These are phyloP conservation scores for apple (Malus domestica) DNA, from an alignment of 306 rosid species.

Conservation along the genomic window ASM211411v1 NC_041803.1:19010501-19011000, in stretches of 20 bases:
- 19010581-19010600: background rate
- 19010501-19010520: background rate
- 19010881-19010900: constrained; percentile 9
- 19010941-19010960: background rate
- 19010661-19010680: background rate
- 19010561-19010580: background rate
- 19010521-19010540: background rate
- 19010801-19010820: constrained; percentile 36
- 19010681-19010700: background rate
- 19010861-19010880: constrained; percentile 85
- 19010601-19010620: background rate
- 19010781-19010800: constrained; percentile 69
- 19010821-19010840: constrained; percentile 66
- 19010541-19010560: background rate
- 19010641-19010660: background rate
- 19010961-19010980: background rate
- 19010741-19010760: constrained; percentile 45
- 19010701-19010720: background rate
- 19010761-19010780: constrained; percentile 81
- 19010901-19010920: background rate
- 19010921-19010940: background rate
- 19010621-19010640: background rate
- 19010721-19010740: background rate
- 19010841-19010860: constrained; percentile 67
- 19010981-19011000: background rate